These are phyloP conservation scores for Maudiozyma bulderi DNA, from an alignment of 805 yeast genomes.

Conservation along the genomic window DNA sequence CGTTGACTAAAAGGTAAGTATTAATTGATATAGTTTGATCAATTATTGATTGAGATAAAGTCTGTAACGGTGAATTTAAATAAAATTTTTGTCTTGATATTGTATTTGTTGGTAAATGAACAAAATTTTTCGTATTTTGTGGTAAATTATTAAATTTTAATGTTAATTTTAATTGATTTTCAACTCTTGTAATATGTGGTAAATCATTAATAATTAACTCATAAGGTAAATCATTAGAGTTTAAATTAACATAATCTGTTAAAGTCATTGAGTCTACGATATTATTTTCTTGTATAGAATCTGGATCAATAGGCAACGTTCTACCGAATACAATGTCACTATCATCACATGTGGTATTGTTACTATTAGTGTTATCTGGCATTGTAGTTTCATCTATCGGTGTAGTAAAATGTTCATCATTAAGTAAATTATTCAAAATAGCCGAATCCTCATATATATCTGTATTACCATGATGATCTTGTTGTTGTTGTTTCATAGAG, in stretches of 20 bases:
- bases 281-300: background rate
- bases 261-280: background rate
- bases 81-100: constrained; percentile 82
- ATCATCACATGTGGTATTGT: background rate
- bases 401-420: background rate
- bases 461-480: background rate
- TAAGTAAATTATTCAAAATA: no score
- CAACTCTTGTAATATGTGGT: constrained; percentile 82
- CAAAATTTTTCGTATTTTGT: constrained; percentile 46
- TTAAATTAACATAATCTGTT: background rate
- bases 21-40: constrained; percentile 59
- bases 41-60: constrained; percentile 38
- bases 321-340: constrained; percentile 11
- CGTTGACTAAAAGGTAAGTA: constrained; percentile 54
- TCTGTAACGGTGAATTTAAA: constrained; percentile 35
- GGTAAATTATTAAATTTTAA: constrained; percentile 59
- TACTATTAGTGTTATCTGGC: background rate
- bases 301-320: constrained; percentile 1
- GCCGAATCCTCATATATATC: background rate
- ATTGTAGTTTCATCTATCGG: background rate
- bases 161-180: constrained; percentile 81
- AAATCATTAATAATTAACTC: constrained; percentile 47
- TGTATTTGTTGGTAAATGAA: constrained; percentile 80
- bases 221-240: constrained; percentile 29
- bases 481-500: background rate